phyloP scores from a whole-genome alignment of 2,329 filamentous ascomycete species.

The Cladosporium oxysporum region DNA sequence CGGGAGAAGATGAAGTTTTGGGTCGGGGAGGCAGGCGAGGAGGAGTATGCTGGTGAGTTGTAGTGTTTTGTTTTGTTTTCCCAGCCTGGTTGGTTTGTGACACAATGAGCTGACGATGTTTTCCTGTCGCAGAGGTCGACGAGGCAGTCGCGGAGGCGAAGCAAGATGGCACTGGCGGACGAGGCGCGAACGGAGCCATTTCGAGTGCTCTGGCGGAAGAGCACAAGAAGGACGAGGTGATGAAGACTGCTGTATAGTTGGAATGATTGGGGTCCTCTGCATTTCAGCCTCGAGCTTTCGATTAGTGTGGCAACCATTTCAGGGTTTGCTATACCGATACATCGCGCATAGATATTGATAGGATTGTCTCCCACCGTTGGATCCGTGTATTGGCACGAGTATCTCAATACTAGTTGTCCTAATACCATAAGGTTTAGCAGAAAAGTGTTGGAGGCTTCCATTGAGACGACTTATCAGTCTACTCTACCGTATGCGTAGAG shows the following conservation, averaged over 20 bases:
- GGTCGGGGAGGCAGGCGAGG: slow-evolving; percentile 52
- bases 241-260: slow-evolving; percentile 38
- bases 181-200: slow-evolving; percentile 46
- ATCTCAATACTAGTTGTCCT: neutral
- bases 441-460: neutral
- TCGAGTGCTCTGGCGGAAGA: slow-evolving; percentile 39
- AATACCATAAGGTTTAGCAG: neutral
- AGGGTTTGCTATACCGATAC: neutral
- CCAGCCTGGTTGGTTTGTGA: neutral
- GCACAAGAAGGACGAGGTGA: slow-evolving; percentile 28
- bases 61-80: neutral
- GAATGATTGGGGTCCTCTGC: neutral
- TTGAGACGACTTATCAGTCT: neutral
- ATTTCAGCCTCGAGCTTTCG: neutral
- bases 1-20: slow-evolving; percentile 69
- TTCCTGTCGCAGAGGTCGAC: slow-evolving; percentile 44
- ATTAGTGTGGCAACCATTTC: neutral
- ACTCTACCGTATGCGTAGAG: neutral
- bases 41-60: slow-evolving; percentile 47
- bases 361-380: neutral
- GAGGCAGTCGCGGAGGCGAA: slow-evolving; percentile 41
- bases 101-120: slow-evolving; percentile 15
- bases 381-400: neutral
- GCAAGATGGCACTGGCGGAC: slow-evolving; percentile 48
- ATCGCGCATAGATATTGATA: neutral